Conservation (phyloP, 108 stramenopile genomes). For the Skeletonema tropicum region DNA sequence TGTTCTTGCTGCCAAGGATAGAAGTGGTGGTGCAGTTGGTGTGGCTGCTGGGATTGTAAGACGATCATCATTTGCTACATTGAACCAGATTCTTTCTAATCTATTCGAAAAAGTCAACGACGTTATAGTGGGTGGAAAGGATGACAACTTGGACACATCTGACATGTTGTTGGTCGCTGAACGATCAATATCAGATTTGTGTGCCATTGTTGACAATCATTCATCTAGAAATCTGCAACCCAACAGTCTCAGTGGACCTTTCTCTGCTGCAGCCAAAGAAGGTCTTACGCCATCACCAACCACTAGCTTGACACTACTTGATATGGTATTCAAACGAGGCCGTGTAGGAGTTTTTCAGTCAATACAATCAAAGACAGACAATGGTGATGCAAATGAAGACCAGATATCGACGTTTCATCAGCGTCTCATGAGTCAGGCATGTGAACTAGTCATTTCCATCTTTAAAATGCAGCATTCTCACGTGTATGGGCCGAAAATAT, state of each 20-base stretch:
- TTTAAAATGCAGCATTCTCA: slow-evolving; percentile 22
- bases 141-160: slow-evolving; percentile 8
- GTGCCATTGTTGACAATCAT: slow-evolving; percentile 25
- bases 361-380: slow-evolving; percentile 1
- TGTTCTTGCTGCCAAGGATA: slow-evolving; percentile 6
- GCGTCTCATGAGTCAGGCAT: slow-evolving; percentile 22
- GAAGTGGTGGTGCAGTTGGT: slow-evolving; percentile 6
- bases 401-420: slow-evolving; percentile 12
- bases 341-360: slow-evolving; percentile 33
- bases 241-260: slow-evolving; percentile 33
- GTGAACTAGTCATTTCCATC: slow-evolving; percentile 36
- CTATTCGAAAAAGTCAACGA: slow-evolving; percentile 47
- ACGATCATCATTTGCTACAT: slow-evolving; percentile 48
- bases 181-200: slow-evolving; percentile 42
- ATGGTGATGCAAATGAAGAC: slow-evolving; percentile 7
- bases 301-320: slow-evolving; percentile 39
- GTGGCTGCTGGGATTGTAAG: slow-evolving; percentile 32
- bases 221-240: slow-evolving; percentile 3
- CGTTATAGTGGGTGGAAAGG: slow-evolving; percentile 18
- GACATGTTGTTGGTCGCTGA: slow-evolving; percentile 27
- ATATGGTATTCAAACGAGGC: slow-evolving; percentile 48
- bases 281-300: slow-evolving; percentile 36
- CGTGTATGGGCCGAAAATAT: slow-evolving; percentile 1
- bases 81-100: slow-evolving; percentile 52
- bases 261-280: slow-evolving; percentile 27